Evolutionary conservation across 1,284 basidiomycete species (phyloP).

Genomic region (Anthracocystis panici-leucophaei): DNA sequence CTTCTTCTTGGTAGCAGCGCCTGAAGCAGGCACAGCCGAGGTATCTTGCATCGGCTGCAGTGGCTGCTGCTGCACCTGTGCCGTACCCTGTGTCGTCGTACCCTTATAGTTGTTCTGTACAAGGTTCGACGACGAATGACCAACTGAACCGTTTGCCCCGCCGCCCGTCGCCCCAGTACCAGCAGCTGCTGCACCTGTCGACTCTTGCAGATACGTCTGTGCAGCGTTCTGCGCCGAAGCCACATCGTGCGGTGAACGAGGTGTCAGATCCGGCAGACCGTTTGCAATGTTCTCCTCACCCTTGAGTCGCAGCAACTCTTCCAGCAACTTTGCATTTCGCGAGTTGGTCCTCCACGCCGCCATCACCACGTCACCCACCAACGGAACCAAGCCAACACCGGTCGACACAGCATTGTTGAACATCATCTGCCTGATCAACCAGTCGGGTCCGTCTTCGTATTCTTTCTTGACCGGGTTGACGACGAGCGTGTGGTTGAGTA

Average conservation of each 20-base stretch:
- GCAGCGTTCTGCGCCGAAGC: conserved; percentile 31
- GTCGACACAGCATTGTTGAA: conserved; percentile 82
- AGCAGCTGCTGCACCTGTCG: neutral
- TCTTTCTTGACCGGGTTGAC: conserved; percentile 79
- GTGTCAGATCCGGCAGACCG: conserved; percentile 53
- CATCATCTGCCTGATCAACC: conserved; percentile 73
- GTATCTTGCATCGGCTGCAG: conserved; percentile 31
- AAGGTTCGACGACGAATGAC: conserved; percentile 29
- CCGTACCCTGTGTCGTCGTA: conserved; percentile 3
- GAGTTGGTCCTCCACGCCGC: conserved; percentile 88
- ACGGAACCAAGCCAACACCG: conserved; percentile 80
- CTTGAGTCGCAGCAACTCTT: conserved; percentile 55
- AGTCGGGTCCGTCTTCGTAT: conserved; percentile 73
- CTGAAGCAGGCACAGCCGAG: conserved; percentile 7
- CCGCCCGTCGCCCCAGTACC: neutral
- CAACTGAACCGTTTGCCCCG: conserved; percentile 12
- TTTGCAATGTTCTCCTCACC: conserved; percentile 60
- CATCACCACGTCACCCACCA: conserved; percentile 82
- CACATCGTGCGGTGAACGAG: conserved; percentile 30
- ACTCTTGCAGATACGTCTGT: conserved; percentile 23
- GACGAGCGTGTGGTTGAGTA: conserved; percentile 82
- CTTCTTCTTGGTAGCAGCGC: conserved; percentile 25
- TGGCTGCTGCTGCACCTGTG: conserved; percentile 5
- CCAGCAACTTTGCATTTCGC: conserved; percentile 77
- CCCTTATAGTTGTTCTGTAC: conserved; percentile 22